Base-by-base conservation (phyloP, 805 yeast genomes). In the Lachancea cidri region DNA sequence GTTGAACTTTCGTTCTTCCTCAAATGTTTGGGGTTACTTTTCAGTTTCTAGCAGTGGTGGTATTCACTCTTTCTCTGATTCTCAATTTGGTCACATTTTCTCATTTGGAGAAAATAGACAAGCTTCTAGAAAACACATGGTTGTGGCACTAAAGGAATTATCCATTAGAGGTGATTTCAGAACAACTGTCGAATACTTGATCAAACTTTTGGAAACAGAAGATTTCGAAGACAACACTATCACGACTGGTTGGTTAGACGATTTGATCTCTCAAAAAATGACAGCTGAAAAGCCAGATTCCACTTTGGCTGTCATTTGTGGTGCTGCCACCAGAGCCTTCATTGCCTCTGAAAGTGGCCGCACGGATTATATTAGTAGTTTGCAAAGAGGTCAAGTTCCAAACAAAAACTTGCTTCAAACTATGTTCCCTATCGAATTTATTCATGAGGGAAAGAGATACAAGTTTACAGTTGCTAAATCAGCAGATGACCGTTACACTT, bases 1-100 rank as follows among this genome's bases (percentile, higher is more conserved):
- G 66, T 78, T 93, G 64, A 94, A 93, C 64, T 91, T 93, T 76
- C 77, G 98, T 65, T 94, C 99, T 3, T 83, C 95, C 27, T 88
- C 97, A 7, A 91, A 93, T 55, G 99, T 94, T 37, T 93, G 99
- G 99, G 99, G 99, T 72, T 93, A 93, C 66, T 93, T 93, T 77
- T 87, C 96, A 15, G 98, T 93, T 40, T 87, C 93, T 54, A 88
- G 86, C 68, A 91, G 86, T 64, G 95, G 98, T 47, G 89, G 96
- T 39, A 94, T 93, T 58, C 99, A 93, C 68, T 88, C 97, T 4
- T 94, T 88, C 71, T 84, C 96, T 22, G 99, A 93, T 67, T 91
- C 98, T 42, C 99, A 93, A 69, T 93, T 93, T 58, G 99, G 99
- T 65, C 99, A 93, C 66, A 93, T 93, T 48, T 93, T 93, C 65